These are phyloP conservation scores for Cantharellus cinnabarinus DNA, from an alignment of 768 basidiomycete genomes.

Conservation along the genomic window DNA sequence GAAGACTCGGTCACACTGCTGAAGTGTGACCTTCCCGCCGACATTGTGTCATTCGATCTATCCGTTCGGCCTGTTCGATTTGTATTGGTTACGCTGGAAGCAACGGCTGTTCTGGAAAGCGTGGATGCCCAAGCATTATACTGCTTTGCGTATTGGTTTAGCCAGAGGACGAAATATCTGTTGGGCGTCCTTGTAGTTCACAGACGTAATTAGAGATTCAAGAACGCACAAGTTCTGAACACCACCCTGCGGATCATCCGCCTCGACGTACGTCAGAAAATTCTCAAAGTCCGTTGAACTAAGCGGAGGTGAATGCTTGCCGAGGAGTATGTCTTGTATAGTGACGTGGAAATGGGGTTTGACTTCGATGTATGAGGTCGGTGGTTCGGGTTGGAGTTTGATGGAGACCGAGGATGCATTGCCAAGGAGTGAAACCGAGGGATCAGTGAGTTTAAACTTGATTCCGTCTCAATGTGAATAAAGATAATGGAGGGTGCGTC, in stretches of 20 bases:
- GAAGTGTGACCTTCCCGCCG: neutral
- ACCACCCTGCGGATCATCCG: neutral
- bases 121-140: neutral
- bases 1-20: neutral
- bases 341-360: conserved; percentile 1
- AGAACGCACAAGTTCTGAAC: neutral
- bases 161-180: neutral
- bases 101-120: neutral
- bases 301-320: neutral
- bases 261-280: neutral
- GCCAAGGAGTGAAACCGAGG: no score
- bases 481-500: no score
- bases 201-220: no score
- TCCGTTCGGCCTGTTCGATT: neutral
- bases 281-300: neutral
- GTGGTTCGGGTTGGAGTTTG: no score
- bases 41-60: neutral
- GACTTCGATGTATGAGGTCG: neutral
- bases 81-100: neutral
- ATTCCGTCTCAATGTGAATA: no score
- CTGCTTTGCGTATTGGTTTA: neutral
- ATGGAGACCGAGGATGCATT: no score
- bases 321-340: neutral
- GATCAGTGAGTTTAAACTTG: no score
- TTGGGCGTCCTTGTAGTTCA: no score